A percentile compares a stretch with the other conserved stretches of the same genome.
These are phyloP conservation scores for Apiotrichum gracile DNA, from an alignment of 1,284 basidiomycete genomes.

Conservation along the genomic window DNA sequence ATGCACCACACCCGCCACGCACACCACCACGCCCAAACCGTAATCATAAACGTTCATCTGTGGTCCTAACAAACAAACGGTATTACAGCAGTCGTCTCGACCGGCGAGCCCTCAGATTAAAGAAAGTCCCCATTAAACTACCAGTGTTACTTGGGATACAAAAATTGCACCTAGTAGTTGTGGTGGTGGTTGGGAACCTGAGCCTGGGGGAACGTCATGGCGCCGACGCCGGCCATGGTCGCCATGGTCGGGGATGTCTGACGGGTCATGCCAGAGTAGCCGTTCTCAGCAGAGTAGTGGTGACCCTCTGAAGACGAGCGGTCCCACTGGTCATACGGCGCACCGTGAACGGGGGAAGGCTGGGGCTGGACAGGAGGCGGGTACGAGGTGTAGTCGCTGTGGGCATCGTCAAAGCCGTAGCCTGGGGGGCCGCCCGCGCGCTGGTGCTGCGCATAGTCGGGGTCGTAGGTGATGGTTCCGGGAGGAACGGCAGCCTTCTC, in stretches of 20 bases:
- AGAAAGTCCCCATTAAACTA: too few species aligned
- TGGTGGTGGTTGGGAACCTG: not conserved
- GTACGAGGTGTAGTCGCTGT: constrained; percentile 32
- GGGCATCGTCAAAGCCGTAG: constrained; percentile 13
- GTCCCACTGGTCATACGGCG: constrained; percentile 13
- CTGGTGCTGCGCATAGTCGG: constrained; percentile 2
- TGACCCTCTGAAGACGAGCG: too few species aligned
- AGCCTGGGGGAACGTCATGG: constrained; percentile 2
- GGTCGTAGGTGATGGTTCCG: not conserved
- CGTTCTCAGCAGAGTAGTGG: too few species aligned
- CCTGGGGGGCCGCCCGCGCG: not conserved
- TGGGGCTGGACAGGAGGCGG: constrained; percentile 28
- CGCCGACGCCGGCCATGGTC: constrained; percentile 8
- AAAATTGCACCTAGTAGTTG: not conserved
- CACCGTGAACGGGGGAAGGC: constrained; percentile 15
- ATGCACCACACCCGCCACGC: not conserved
- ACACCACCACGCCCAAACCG: not conserved
- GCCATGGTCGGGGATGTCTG: constrained; percentile 16
- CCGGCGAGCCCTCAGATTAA: constrained; percentile 7
- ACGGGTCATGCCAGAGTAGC: constrained; percentile 14
- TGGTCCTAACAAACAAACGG: constrained; percentile 1
- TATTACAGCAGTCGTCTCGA: not conserved
- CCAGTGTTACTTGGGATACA: too few species aligned
- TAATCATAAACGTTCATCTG: not conserved
- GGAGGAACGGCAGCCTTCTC: constrained; percentile 14